Base-by-base conservation (phyloP, 208 protist genomes). In the Angomonas ambiguus region DNA sequence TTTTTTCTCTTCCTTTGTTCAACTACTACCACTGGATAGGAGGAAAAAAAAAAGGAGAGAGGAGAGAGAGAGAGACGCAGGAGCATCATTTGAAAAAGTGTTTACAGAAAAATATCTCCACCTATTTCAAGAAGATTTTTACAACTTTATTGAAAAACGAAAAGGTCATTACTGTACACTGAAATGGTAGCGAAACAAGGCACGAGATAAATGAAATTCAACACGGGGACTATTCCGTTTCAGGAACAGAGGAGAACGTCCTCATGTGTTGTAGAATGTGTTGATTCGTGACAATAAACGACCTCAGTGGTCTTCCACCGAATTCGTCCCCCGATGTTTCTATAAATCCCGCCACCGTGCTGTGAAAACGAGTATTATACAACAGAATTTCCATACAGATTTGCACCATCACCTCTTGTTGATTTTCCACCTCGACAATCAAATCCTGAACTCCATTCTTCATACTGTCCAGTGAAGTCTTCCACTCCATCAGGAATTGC, bases 241-340 rank as follows among this genome's bases (percentile, higher is more conserved):
- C 33, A 60, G 61, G 10, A 0, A 81, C 74, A 20, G 68, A 74
- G 11, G 88, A 80, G 31, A 89, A 89, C 4, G 76, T 85, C 18
- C 85, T 77, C 81, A 94, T 89, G 74, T 94, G 82, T 51, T 88
- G 83, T 25, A 94, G 67, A 51, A 94, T 69, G 33, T 79, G 68
- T 41, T 94, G 85, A 65, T 94, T 92, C 8, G 81, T 85, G 13
- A 92, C 79, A 34, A 88, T 74, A 56, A 91, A 56, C 22, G 78
- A 77, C 0, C 81, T 72, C 38, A 88, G 31, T 0, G 82, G 62
- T 13, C 77, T 65, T 5, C 68, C 68, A 4, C 62, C 67, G 24
- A 87, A 83, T 18, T 22, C 62, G 2, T 71, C 56, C 2, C 63
- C 42, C 24, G 65, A 27, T 2, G 45, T 32, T 45, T 82, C 79